Conservation (phyloP, 2,329 filamentous ascomycete species). For the Septoria linicola region DNA sequence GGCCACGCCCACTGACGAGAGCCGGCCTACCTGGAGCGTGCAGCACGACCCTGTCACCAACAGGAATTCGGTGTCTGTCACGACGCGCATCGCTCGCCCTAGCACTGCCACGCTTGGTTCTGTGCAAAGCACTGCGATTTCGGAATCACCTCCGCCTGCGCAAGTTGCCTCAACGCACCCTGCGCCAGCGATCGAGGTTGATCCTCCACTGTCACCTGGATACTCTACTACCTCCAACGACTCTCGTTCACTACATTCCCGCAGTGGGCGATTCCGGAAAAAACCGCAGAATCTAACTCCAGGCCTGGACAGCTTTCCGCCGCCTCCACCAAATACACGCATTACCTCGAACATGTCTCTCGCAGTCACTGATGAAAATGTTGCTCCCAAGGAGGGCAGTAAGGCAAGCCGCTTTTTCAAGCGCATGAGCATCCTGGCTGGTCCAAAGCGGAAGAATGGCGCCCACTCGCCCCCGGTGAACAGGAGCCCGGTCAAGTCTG, state of each 20-base stretch:
- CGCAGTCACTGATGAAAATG: slow-evolving; percentile 49
- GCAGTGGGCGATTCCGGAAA: slow-evolving; percentile 18
- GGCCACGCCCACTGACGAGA: slow-evolving; percentile 27
- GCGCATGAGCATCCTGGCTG: slow-evolving; percentile 52
- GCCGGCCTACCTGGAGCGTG: slow-evolving; percentile 42
- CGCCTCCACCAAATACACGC: slow-evolving; percentile 27
- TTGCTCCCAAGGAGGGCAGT: slow-evolving; percentile 42
- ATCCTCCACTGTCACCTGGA: slow-evolving; percentile 22
- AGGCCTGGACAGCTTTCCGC: slow-evolving; percentile 22
- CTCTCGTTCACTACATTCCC: slow-evolving; percentile 25
- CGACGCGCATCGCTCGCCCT: slow-evolving; percentile 76
- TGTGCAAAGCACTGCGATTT: slow-evolving; percentile 45
- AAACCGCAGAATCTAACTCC: slow-evolving; percentile 15
- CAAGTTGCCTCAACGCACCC: slow-evolving; percentile 4
- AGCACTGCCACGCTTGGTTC: slow-evolving; percentile 8
- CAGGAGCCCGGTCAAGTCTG: slow-evolving; percentile 19
- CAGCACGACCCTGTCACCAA: slow-evolving; percentile 41
- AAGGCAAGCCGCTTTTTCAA: slow-evolving; percentile 64
- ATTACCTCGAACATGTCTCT: slow-evolving; percentile 25
- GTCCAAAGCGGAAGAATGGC: slow-evolving; percentile 52
- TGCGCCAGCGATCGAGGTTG: slow-evolving; percentile 12
- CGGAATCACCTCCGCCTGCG: slow-evolving; percentile 45
- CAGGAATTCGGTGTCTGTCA: slow-evolving; percentile 82
- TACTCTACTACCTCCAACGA: slow-evolving; percentile 24
- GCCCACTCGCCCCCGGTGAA: slow-evolving; percentile 26